Conservation (phyloP, 2,329 filamentous ascomycete genomes). For the Hymenoscyphus occultus region DNA sequence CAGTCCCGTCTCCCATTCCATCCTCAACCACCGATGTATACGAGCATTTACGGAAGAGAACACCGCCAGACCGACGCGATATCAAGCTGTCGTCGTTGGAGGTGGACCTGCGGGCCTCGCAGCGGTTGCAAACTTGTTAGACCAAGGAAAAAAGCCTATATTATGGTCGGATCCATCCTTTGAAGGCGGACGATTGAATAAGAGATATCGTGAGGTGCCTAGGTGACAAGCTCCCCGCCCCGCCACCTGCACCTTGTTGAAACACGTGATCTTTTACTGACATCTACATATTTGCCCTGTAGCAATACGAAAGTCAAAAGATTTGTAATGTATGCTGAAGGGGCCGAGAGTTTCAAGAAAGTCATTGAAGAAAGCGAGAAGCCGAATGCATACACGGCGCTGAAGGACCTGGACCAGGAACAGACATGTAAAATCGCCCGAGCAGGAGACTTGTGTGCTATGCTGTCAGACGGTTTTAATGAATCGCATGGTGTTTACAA, state of each 20-base stretch:
- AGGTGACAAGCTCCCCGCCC: conserved; percentile 33
- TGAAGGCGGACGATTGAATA: conserved; percentile 49
- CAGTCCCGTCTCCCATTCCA: neutral
- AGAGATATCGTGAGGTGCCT: conserved; percentile 59
- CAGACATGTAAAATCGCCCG: conserved; percentile 55
- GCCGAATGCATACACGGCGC: conserved; percentile 52
- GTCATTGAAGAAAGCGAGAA: conserved; percentile 45
- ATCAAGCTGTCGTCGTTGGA: conserved; percentile 56
- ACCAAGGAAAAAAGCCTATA: conserved; percentile 49
- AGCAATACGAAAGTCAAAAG: conserved; percentile 60
- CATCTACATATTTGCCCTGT: neutral
- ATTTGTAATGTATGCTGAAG: conserved; percentile 56
- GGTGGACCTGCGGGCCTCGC: conserved; percentile 58
- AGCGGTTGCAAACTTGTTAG: conserved; percentile 58
- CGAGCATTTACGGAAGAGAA: conserved; percentile 5
- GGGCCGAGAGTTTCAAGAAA: conserved; percentile 49
- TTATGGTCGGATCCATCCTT: conserved; percentile 59
- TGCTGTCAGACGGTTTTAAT: conserved; percentile 45
- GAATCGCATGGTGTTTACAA: conserved; percentile 41
- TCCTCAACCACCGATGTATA: neutral
- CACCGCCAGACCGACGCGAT: conserved; percentile 30
- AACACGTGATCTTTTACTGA: conserved; percentile 18
- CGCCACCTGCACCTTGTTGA: too few relatives aligned
- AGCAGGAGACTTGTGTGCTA: conserved; percentile 53
- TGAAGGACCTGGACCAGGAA: conserved; percentile 53